Conservation (phyloP, 257 asterid species). For the Anisodus acutangulus region DNA sequence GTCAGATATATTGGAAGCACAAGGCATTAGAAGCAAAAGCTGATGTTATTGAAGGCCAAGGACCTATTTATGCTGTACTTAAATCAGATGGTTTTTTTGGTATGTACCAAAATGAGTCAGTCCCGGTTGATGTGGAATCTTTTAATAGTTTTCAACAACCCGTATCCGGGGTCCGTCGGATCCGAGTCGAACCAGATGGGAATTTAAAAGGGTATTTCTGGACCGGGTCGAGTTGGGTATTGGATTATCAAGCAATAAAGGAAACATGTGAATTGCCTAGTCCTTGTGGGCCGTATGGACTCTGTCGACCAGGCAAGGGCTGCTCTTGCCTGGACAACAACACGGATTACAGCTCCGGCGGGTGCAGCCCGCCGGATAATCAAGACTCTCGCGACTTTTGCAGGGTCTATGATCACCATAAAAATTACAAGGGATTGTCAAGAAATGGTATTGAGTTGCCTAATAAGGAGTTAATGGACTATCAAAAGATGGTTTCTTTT, state of each 20-base stretch:
- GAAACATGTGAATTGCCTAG: conserved; percentile 75
- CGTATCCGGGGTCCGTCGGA: conserved; percentile 61
- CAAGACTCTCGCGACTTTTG: conserved; percentile 57
- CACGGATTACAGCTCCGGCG: conserved; percentile 43
- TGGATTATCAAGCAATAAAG: conserved; percentile 68
- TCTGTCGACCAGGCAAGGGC: conserved; percentile 64
- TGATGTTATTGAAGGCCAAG: conserved; percentile 49
- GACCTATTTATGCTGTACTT: conserved; percentile 63
- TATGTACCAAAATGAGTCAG: conserved; percentile 70
- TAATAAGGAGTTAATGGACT: conserved; percentile 69
- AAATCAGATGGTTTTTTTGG: conserved; percentile 77
- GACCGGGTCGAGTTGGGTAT: conserved; percentile 76
- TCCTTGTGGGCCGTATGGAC: conserved; percentile 73
- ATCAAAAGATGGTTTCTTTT: conserved; percentile 48
- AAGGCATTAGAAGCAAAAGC: conserved; percentile 81
- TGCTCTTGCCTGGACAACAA: conserved; percentile 74
- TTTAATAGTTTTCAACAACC: conserved; percentile 73
- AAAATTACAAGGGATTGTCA: conserved; percentile 47
- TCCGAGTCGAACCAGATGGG: conserved; percentile 76
- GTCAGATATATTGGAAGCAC: conserved; percentile 65
- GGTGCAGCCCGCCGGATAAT: conserved; percentile 45
- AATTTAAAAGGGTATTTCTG: conserved; percentile 81
- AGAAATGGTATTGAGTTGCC: conserved; percentile 78
- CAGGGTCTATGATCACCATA: conserved; percentile 38
- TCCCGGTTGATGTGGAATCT: conserved; percentile 71